Evolutionary conservation across 805 yeast genomes (phyloP).

Genomic region (Kodamaea kakaduensis): DNA sequence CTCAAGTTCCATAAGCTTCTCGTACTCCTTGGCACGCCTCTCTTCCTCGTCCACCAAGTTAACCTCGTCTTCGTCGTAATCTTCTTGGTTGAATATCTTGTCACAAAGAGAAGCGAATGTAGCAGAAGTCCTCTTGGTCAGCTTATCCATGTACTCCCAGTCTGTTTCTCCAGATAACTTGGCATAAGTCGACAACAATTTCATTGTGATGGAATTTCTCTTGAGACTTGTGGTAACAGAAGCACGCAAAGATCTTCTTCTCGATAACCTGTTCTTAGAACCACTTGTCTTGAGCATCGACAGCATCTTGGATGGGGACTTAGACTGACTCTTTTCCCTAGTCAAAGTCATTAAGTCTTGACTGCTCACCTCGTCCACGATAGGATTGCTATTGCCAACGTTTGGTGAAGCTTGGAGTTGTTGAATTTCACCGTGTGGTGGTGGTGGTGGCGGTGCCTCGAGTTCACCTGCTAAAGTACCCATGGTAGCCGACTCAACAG

Average conservation of each 20-base stretch:
- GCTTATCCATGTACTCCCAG: constrained; percentile 67
- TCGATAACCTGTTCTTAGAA: constrained; percentile 29
- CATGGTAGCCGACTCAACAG: not conserved
- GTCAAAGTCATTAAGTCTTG: constrained; percentile 18
- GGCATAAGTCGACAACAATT: constrained; percentile 68
- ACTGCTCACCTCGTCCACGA: constrained; percentile 18
- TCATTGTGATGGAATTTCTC: constrained; percentile 70
- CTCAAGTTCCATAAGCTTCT: constrained; percentile 44
- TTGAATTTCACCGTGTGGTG: constrained; percentile 5
- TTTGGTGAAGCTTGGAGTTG: constrained; percentile 9
- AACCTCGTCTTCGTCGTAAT: constrained; percentile 47
- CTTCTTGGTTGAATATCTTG: constrained; percentile 68
- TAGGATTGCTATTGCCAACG: constrained; percentile 13
- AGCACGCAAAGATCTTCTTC: constrained; percentile 35
- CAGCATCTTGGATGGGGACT: constrained; percentile 22
- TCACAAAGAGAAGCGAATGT: constrained; percentile 77
- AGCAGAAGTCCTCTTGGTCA: constrained; percentile 70
- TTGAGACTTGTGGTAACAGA: constrained; percentile 46
- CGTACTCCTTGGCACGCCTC: constrained; percentile 41
- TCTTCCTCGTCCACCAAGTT: constrained; percentile 41
- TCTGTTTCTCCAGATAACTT: constrained; percentile 60
- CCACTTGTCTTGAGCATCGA: constrained; percentile 23
- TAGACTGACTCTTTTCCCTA: constrained; percentile 2
- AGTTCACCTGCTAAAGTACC: not conserved
- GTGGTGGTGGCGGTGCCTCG: constrained; percentile 11